These are phyloP conservation scores for Alternaria sp. DNA, from an alignment of 2,329 filamentous ascomycete genomes.

Conservation along the genomic window DNA sequence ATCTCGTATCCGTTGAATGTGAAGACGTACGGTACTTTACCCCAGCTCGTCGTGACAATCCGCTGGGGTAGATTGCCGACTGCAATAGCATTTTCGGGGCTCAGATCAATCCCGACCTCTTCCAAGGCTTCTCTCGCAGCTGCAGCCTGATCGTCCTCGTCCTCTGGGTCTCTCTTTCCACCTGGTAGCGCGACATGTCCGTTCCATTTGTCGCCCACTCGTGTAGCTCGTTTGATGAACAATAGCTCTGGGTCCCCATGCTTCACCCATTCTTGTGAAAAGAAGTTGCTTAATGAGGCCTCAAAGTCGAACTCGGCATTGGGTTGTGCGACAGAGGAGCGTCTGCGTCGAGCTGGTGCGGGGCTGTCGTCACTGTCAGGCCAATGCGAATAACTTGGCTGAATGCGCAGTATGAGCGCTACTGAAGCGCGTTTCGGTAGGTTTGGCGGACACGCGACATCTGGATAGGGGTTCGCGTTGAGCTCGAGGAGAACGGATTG, in stretches of 20 bases:
- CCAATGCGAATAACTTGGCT: conserved; percentile 65
- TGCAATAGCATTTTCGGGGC: conserved; percentile 54
- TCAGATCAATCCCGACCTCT: conserved; percentile 72
- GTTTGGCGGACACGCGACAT: conserved; percentile 58
- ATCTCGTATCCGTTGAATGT: neutral
- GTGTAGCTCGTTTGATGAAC: conserved; percentile 74
- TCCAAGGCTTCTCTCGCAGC: conserved; percentile 72
- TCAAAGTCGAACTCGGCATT: conserved; percentile 44
- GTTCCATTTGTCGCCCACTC: conserved; percentile 73
- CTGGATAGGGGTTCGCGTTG: conserved; percentile 57
- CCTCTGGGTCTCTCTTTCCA: conserved; percentile 71
- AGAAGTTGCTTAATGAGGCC: conserved; percentile 65
- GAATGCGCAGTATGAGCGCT: conserved; percentile 70
- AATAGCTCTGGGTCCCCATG: conserved; percentile 73
- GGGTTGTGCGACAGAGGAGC: conserved; percentile 35
- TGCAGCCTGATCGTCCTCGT: conserved; percentile 68
- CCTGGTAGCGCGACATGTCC: conserved; percentile 74
- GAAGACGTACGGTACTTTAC: conserved; percentile 65
- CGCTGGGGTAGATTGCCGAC: conserved; percentile 72
- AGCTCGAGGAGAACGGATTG: conserved; percentile 56
- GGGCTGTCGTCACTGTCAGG: conserved; percentile 48
- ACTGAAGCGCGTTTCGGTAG: conserved; percentile 71
- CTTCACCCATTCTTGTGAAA: conserved; percentile 70
- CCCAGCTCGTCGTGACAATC: conserved; percentile 72
- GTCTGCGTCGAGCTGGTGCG: conserved; percentile 30